Percentiles rank a stretch among this genome's conserved stretches.
Conservation (phyloP, 257 asterid species). For the Solanum lycopersicoides region DNA sequence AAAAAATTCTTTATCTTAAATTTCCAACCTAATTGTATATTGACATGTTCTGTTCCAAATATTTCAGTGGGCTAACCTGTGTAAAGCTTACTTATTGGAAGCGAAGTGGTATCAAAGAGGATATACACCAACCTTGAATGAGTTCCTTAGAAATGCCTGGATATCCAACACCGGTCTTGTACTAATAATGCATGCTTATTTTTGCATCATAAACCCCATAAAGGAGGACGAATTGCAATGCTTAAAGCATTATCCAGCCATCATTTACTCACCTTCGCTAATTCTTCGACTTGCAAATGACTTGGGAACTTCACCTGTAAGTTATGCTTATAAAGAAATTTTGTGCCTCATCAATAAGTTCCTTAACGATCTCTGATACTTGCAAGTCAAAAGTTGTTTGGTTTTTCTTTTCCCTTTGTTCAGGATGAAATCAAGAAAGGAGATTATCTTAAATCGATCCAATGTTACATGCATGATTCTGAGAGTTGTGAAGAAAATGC, state of each 20-base stretch:
- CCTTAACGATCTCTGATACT: too few relatives aligned
- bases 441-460: slow-evolving; percentile 35
- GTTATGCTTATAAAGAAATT: too few relatives aligned
- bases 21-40: neutral
- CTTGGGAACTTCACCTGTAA: slow-evolving; percentile 41
- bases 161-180: slow-evolving; percentile 30
- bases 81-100: slow-evolving; percentile 26
- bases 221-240: slow-evolving; percentile 10
- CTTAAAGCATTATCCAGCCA: slow-evolving; percentile 11
- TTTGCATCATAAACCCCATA: slow-evolving; percentile 22
- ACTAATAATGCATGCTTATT: slow-evolving; percentile 14
- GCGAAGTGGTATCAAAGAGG: slow-evolving; percentile 37
- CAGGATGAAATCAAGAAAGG: slow-evolving; percentile 42
- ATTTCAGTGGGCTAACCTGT: slow-evolving; percentile 34
- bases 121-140: slow-evolving; percentile 23
- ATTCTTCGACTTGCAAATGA: slow-evolving; percentile 41
- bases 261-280: slow-evolving; percentile 25
- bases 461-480: slow-evolving; percentile 34
- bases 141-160: slow-evolving; percentile 23
- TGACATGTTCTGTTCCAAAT: neutral
- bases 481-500: slow-evolving; percentile 37
- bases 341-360: neutral
- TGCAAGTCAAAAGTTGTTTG: too few relatives aligned
- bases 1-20: neutral
- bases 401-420: too few relatives aligned